Base-by-base conservation (phyloP, 805 yeast genomes). In the Pichia nanzhaoensis region DNA sequence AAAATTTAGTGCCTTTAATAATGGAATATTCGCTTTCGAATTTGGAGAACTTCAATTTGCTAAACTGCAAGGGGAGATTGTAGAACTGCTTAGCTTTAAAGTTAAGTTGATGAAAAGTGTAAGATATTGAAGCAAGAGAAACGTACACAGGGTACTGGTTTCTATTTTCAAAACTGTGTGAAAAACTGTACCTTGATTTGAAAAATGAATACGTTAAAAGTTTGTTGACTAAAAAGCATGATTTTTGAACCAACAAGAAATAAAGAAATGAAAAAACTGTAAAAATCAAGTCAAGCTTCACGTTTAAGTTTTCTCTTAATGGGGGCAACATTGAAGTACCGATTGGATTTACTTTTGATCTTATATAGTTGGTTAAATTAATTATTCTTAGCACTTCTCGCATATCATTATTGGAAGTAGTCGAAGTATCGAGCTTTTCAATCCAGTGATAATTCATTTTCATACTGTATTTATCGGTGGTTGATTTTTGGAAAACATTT, bases 1-100 rank as follows among this genome's bases (percentile, higher is more conserved):
- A 41, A 52, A 55, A 60, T 55, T 54, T 67, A 35, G 63, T 64
- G 32, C 73, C 75, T 59, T 58, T 65, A 53, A 50, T 62, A 54
- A 53, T 68, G 55, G 51, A 62, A 44, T 50, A 59, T 53, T 67
- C 77, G 51, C 71, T 69, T 52, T 75, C 76, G 41, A 52, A 39
- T 44, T 54, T 47, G n/a, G 65, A 58, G 18, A 53, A 47, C 34
- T 52, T 55, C 24, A 82, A 71, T 39, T 80, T 75, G 40, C 78
- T 59, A 54, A 84, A 86, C 57, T 90, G 97, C 2, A 77, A 70
- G 0, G 97, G 97, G 54, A 89, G 77, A 55, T 77, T 82, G 53
- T 85, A 77, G 14, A 87, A 60, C 54, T 90, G 96, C 50, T 79
- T 82, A 13, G 85, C 64, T 37, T 96, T 65, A 24, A 88, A 65